A percentile compares a stretch with the other conserved stretches of the same genome.
Conservation (phyloP, 805 yeast genomes). For the Saccharomyces eubayanus region DNA sequence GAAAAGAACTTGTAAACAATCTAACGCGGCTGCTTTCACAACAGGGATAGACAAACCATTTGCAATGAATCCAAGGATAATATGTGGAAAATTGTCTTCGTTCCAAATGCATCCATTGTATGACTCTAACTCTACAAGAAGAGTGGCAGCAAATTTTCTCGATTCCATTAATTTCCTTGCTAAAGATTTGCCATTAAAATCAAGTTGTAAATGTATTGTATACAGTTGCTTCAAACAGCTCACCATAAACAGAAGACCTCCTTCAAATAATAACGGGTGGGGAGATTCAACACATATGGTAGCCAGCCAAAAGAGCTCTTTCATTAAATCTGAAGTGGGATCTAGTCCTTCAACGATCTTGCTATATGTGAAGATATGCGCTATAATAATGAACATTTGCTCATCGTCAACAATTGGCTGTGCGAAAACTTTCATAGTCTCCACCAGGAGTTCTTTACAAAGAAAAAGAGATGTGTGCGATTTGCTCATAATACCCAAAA, state of each 20-base stretch:
- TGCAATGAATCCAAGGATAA: slow-evolving; percentile 39
- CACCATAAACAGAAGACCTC: slow-evolving; percentile 32
- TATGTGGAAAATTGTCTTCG: slow-evolving; percentile 40
- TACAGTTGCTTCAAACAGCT: slow-evolving; percentile 27
- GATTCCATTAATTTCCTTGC: slow-evolving; percentile 26
- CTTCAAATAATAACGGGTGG: slow-evolving; percentile 29
- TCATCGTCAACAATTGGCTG: slow-evolving; percentile 26
- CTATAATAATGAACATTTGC: slow-evolving; percentile 23
- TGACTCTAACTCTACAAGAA: slow-evolving; percentile 38
- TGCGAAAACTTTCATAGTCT: slow-evolving; percentile 29
- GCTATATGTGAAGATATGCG: slow-evolving; percentile 32
- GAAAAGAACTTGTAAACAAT: slow-evolving; percentile 37
- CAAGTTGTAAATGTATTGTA: slow-evolving; percentile 22
- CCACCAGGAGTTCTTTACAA: slow-evolving; percentile 25
- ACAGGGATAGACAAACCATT: slow-evolving; percentile 54
- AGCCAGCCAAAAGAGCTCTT: slow-evolving; percentile 32
- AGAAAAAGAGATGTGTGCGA: slow-evolving; percentile 51
- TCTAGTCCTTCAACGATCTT: slow-evolving; percentile 32
- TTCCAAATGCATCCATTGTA: slow-evolving; percentile 33
- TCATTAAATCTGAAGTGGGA: slow-evolving; percentile 21
- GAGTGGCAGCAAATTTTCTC: slow-evolving; percentile 34
- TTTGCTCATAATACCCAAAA: slow-evolving; percentile 58
- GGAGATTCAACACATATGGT: slow-evolving; percentile 26
- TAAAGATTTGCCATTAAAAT: slow-evolving; percentile 20
- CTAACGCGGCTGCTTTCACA: slow-evolving; percentile 41